Evolutionary conservation across 2,329 filamentous ascomycete genomes (phyloP).

Genomic region (Colletotrichum filicis): DNA sequence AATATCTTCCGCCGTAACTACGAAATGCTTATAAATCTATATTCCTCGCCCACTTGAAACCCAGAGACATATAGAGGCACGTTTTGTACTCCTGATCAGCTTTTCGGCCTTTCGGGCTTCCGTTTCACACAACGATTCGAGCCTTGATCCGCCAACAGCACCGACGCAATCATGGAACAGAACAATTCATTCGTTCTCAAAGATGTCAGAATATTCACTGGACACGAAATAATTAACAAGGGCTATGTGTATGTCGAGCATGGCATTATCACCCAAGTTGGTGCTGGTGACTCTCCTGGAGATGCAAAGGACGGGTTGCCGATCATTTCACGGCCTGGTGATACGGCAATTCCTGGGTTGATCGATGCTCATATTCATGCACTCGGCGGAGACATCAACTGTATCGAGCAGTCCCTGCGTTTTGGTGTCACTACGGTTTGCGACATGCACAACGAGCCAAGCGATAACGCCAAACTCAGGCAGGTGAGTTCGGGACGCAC

Average conservation of each 20-base stretch:
- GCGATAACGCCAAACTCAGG: conserved; percentile 44
- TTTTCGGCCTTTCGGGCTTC: not conserved
- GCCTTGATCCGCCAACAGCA: not conserved
- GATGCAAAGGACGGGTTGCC: conserved; percentile 8
- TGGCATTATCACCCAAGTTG: not conserved
- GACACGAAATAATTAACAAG: not conserved
- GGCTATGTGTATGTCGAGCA: not conserved
- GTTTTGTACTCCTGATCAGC: not conserved
- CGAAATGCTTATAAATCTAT: not conserved
- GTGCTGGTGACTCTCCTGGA: not conserved
- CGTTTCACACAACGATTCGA: not conserved
- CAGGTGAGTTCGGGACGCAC: not conserved
- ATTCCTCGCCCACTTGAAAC: not conserved
- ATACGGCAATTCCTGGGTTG: conserved; percentile 60
- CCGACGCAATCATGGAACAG: not conserved
- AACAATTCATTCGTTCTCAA: conserved; percentile 13
- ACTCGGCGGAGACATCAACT: conserved; percentile 46
- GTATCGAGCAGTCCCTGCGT: conserved; percentile 53
- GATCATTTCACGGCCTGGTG: conserved; percentile 53
- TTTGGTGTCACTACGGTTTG: conserved; percentile 64
- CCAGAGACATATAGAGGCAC: not conserved
- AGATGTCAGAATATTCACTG: conserved; percentile 50
- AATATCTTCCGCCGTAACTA: not conserved
- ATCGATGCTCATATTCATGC: conserved; percentile 63
- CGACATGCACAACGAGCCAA: conserved; percentile 57